phyloP scores from a whole-genome alignment of 2,329 filamentous ascomycete species.

The Diaporthe eres region DNA sequence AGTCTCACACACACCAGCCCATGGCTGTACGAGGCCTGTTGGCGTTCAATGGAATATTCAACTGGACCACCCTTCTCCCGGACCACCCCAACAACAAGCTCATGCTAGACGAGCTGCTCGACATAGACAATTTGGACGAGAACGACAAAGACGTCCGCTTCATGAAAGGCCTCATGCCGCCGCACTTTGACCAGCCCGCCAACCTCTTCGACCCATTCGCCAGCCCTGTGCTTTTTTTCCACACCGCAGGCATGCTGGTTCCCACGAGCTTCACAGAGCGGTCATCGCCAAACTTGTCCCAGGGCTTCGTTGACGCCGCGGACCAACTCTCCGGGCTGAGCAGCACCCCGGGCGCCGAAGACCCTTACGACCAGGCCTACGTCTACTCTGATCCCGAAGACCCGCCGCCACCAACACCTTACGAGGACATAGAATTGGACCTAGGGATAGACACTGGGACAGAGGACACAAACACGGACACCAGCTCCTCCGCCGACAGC shows the following conservation, averaged over 20 bases:
- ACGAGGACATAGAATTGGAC: slow-evolving; percentile 19
- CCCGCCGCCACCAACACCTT: slow-evolving; percentile 15
- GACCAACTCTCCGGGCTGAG: not conserved
- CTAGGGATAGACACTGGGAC: not conserved
- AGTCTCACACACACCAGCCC: slow-evolving; percentile 58
- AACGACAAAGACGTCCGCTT: slow-evolving; percentile 56
- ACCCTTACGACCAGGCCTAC: slow-evolving; percentile 31
- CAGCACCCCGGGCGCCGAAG: not conserved
- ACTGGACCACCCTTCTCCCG: slow-evolving; percentile 74
- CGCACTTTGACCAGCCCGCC: slow-evolving; percentile 63
- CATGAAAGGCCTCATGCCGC: slow-evolving; percentile 50
- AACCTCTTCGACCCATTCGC: slow-evolving; percentile 73
- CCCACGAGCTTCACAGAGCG: slow-evolving; percentile 59
- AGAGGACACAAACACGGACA: slow-evolving; percentile 5
- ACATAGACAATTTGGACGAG: slow-evolving; percentile 44
- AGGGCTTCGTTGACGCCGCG: not conserved
- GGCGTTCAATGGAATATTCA: slow-evolving; percentile 73
- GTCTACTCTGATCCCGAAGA: slow-evolving; percentile 40
- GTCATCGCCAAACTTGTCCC: not conserved
- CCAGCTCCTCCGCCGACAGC: not conserved
- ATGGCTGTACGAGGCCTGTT: slow-evolving; percentile 68
- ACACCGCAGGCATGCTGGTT: slow-evolving; percentile 62
- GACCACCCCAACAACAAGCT: slow-evolving; percentile 62
- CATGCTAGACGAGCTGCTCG: slow-evolving; percentile 42
- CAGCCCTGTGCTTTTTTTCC: slow-evolving; percentile 71